Base-by-base conservation (phyloP, 2,329 filamentous ascomycete species). In the Myrmaecium sp. region DNA sequence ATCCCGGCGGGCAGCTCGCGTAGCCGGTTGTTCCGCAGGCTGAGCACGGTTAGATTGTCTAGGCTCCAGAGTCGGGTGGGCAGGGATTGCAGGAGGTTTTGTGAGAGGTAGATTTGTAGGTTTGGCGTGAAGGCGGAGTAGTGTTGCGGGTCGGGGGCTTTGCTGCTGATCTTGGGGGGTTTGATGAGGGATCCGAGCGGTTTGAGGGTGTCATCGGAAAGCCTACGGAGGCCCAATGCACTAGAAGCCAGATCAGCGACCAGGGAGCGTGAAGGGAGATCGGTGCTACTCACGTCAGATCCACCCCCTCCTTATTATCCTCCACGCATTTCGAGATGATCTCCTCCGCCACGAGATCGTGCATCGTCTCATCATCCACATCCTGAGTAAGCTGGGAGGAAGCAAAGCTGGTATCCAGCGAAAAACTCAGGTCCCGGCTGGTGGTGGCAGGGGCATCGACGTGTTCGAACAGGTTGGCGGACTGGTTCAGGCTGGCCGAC, bases 11-110 rank as follows among this genome's bases (percentile, higher is more conserved):
- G 69, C 3, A 82, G 49, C 39, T 74, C 64, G 0, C 51, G 52
- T 9, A 82, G 57, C 14, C 58, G 46, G 38, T 80, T 80, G 32
- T 61, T 65, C 18, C 76, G 67, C 10, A 82, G 55, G 37, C 66
- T 78, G 8, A 82, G 60, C 10, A 72, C 64, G 0, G 66, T 72
- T 16, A 81, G 53, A 37, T 69, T 55, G 13, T 68, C 53, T 3
- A 81, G 51, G 24, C 66, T 59, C 39, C 77, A 75, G 3, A 81
- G 47, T 25, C 66, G 63, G 2, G 57, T 54, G 0, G 76, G 75
- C 2, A 78, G 52, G 9, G 52, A 51, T 3, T 44, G 47, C 4
- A 82, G 56, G 0, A 47, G 43, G 39, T 81, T 82, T 27, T 56
- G 58, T 8, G 63, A 62, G 9, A 82, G 51, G 31, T 66, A 74